Conservation (phyloP, 2,329 filamentous ascomycete genomes). For the Penicillium capsulatum region DNA sequence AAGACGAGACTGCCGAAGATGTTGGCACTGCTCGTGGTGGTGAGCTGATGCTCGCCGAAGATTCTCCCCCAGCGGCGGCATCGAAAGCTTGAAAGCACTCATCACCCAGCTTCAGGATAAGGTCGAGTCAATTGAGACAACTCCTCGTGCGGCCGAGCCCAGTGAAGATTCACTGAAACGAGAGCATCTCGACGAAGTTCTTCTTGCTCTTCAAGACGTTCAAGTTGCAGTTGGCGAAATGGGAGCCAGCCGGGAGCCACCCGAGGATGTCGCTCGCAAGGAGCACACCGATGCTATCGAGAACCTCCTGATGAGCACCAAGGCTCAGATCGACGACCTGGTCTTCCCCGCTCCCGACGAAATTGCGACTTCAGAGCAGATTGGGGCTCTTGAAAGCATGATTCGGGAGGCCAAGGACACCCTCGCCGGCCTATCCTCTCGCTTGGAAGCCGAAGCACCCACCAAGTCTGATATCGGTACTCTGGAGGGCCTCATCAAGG, state of each 20-base stretch:
- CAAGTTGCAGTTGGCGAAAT: conserved; percentile 57
- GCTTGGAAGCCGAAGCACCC: conserved; percentile 64
- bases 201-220: conserved; percentile 48
- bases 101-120: conserved; percentile 80
- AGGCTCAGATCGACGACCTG: conserved; percentile 80
- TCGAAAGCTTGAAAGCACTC: conserved; percentile 79
- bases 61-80: conserved; percentile 59
- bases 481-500: conserved; percentile 72
- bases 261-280: conserved; percentile 60
- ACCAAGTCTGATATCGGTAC: conserved; percentile 74
- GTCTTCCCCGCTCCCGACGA: conserved; percentile 61
- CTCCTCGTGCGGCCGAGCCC: conserved; percentile 38
- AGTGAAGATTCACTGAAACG: conserved; percentile 44
- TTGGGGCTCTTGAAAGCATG: conserved; percentile 62
- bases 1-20: conserved; percentile 45
- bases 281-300: conserved; percentile 90
- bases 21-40: conserved; percentile 49
- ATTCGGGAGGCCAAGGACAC: conserved; percentile 72
- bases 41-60: conserved; percentile 56
- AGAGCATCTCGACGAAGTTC: conserved; percentile 45
- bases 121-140: conserved; percentile 67
- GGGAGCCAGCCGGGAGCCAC: conserved; percentile 40
- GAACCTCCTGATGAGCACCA: conserved; percentile 83
- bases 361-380: conserved; percentile 58
- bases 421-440: conserved; percentile 61